A percentile compares a stretch with the other conserved stretches of the same genome.
Evolutionary conservation across 2,329 filamentous ascomycete species (phyloP).

Genomic region (Clathrospora elynae): DNA sequence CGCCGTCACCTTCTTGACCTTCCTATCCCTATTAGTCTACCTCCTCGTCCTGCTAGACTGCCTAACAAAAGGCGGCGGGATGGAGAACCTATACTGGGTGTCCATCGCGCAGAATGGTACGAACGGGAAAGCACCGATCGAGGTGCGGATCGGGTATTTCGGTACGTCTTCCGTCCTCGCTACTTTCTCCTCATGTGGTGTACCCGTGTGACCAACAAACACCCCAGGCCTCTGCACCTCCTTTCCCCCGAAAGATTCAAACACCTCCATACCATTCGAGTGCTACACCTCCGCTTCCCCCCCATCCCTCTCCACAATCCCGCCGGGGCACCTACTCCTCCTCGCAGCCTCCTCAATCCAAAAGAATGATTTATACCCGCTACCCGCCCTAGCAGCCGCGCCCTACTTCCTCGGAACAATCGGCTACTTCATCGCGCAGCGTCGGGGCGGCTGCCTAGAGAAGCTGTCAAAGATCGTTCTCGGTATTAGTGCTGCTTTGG

Average conservation of each 20-base stretch:
- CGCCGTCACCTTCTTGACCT: slow-evolving; percentile 3
- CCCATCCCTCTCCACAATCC: slow-evolving; percentile 6
- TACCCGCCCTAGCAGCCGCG: slow-evolving; percentile 5
- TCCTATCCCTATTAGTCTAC: slow-evolving; percentile 4
- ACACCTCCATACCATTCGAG: neutral
- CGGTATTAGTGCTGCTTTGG: slow-evolving; percentile 7
- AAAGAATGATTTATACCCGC: slow-evolving; percentile 7
- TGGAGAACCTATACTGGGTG: slow-evolving; percentile 10
- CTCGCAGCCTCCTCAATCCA: slow-evolving; percentile 4
- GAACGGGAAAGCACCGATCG: neutral
- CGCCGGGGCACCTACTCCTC: slow-evolving; percentile 3
- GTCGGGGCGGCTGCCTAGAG: slow-evolving; percentile 5
- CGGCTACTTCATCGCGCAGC: slow-evolving; percentile 5
- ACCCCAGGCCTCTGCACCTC: slow-evolving; percentile 6
- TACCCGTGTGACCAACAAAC: neutral
- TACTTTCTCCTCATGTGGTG: neutral
- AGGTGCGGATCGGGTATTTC: slow-evolving; percentile 13
- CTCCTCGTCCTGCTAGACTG: slow-evolving; percentile 9
- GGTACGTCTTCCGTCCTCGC: slow-evolving; percentile 1
- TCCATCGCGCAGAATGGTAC: slow-evolving; percentile 4
- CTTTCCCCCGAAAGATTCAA: slow-evolving; percentile 3
- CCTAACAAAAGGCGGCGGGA: slow-evolving; percentile 7
- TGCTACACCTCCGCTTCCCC: slow-evolving; percentile 8
- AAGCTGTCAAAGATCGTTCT: slow-evolving; percentile 5
- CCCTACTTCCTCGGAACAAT: slow-evolving; percentile 3